Base-by-base conservation (phyloP, 805 yeast species). In the Yamadazyma ubonensis region DNA sequence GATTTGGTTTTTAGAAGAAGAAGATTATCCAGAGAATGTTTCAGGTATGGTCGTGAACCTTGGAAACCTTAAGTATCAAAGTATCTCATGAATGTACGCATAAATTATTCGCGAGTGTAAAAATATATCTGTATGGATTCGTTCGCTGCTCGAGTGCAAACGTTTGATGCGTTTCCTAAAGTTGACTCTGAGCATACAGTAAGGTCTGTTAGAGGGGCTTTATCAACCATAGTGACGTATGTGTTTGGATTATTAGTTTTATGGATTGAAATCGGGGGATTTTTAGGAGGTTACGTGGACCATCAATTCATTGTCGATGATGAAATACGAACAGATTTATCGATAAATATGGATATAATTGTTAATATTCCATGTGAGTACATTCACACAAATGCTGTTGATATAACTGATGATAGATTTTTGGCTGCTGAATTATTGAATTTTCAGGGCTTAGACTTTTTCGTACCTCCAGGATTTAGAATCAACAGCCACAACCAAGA, bases 191-290 rank as follows among this genome's bases (percentile, higher is more conserved):
- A 65, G 51, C 89, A 87, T 53, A 74, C 82, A 33, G 83, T 84
- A 34, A 69, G 87, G 48, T 83, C 95, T 1, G 64, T 76, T 20
- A 71, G 93, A 46, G 96, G 96, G 25, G 90, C 93, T 4, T 57
- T 77, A 12, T 77, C 89, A 11, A 81, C 96, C 0, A 49, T 87
- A 3, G 30, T 83, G 34, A 79, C 89, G 11, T 69, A 75, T n/a
- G 48, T 83, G 18, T 70, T 75, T 42, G 75, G 85, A 12, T 52
- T 87, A 11, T 77, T 88, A 53, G 67, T 90, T 26, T 60, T 86
- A 5, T 91, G 95, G 86, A 77, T 86, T 10, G 95, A 90, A 56
- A 63, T 89, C 20, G 96, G 97, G 6, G 83, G 85, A 10, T 86
- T 74, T 57, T 68, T 90, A 41, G 96, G 93, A 39, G 97, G 97